Evolutionary conservation across 306 rosid species (phyloP), one percentile per base, ranked within the genome.

Genomic region (Geum urbanum): DNA sequence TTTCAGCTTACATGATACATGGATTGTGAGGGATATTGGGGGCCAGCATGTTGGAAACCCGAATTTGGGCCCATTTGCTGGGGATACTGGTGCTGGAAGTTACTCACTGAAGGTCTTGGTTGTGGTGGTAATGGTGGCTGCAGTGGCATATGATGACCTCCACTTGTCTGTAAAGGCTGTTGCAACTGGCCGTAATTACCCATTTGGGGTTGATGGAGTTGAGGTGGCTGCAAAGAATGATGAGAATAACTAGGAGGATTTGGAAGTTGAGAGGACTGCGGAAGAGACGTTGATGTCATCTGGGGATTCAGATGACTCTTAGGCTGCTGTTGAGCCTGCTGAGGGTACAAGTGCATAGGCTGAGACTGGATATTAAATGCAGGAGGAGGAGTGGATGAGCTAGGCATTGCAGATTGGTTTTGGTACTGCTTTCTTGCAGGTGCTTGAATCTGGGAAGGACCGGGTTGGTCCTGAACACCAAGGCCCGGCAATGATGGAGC

Each of bases 111-210:
- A 77, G 90, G 86, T 78, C 99, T 83, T 44, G 84, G 76, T 70
- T 95, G 99, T 69, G 84, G 82, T 71, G 92, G 92, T 79, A 94
- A 57, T 63, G 92, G 96, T 43, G 86, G 87, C 61, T 86, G 99
- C 81, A 87, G 66, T 0, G 96, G 81, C 84, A 89, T 24, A 76
- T 91, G 92, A 48, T 83, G 67, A 78, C 83, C 85, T 79, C 92
- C 96, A 76, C 84, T 71, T 64, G 90, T 58, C 71, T 79, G 98
- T 78, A 85, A 56, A 52, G 90, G 84, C 75, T 84, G 95, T 76
- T 84, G 97, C 81, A 80, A 77, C 79, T 89, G 96, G 70, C 75
- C 56, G 27, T 91, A 81, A 75, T 77, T 49, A 37, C 88, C 52
- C 74, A 89, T 82, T 50, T 86, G 96, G 24, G 88, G 64, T 60